These are phyloP conservation scores for Cucumis variabilis DNA, from an alignment of 331 rosid genomes.

Conservation along the genomic window DNA sequence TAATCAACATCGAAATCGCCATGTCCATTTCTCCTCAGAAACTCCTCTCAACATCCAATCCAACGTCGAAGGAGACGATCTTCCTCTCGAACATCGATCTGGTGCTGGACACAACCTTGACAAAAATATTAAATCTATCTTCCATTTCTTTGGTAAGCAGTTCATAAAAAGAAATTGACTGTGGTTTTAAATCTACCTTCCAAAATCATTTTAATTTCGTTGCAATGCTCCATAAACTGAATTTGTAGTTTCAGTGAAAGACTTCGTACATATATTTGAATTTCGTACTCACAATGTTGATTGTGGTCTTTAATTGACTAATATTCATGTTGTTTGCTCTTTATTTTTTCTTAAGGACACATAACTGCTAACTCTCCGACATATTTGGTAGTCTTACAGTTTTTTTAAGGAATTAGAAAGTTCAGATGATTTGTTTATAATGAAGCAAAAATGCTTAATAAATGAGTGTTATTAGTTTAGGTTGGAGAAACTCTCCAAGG, in stretches of 20 bases:
- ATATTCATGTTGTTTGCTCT: background rate
- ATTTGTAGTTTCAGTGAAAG: too few relatives aligned
- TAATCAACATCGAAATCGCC: too few relatives aligned
- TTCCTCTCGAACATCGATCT: too few relatives aligned
- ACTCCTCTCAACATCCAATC: too few relatives aligned
- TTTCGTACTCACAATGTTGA: background rate
- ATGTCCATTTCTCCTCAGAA: too few relatives aligned
- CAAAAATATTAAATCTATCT: slow-evolving; percentile 71
- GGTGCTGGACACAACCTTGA: slow-evolving; percentile 72
- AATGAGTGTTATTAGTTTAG: slow-evolving; percentile 49
- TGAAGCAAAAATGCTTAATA: slow-evolving; percentile 26
- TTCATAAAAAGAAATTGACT: background rate
- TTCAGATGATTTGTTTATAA: background rate
- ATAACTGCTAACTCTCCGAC: slow-evolving; percentile 7
- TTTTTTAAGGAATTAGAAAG: background rate
- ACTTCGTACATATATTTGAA: background rate
- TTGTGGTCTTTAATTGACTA: background rate
- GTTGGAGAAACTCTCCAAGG: slow-evolving; percentile 98
- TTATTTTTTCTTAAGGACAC: background rate
- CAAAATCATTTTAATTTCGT: background rate
- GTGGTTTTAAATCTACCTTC: too few relatives aligned
- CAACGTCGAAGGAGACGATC: too few relatives aligned
- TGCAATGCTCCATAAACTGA: background rate
- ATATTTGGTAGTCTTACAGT: background rate
- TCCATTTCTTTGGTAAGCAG: slow-evolving; percentile 85